Conservation (phyloP, 2,329 filamentous ascomycete species). For the Colletotrichum sp. region DNA sequence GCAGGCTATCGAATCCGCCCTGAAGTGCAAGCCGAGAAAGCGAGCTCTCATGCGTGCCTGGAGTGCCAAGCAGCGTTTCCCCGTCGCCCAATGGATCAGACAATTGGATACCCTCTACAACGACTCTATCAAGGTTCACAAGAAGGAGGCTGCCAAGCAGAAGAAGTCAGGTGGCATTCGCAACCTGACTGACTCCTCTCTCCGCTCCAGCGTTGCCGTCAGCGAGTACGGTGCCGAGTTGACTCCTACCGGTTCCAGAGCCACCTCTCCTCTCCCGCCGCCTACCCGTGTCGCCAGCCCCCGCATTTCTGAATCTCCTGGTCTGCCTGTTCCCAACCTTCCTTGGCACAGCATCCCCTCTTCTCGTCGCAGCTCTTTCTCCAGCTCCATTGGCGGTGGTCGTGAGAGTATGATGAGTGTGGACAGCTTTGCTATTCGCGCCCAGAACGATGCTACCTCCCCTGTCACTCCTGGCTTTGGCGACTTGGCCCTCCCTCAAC, state of each 20-base stretch:
- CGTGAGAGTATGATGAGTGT: constrained; percentile 24
- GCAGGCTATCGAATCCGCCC: constrained; percentile 64
- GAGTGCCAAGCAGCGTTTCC: constrained; percentile 70
- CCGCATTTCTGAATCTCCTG: constrained; percentile 10
- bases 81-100: constrained; percentile 70
- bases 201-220: constrained; percentile 12
- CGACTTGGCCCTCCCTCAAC: constrained; percentile 11
- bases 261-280: constrained; percentile 11
- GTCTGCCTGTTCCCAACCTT: constrained; percentile 12
- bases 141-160: constrained; percentile 31
- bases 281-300: constrained; percentile 15
- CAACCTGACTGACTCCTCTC: constrained; percentile 15
- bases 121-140: constrained; percentile 60
- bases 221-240: constrained; percentile 12
- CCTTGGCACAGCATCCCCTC: constrained; percentile 15
- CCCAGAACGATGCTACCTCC: constrained; percentile 10
- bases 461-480: constrained; percentile 10
- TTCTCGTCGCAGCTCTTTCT: constrained; percentile 19
- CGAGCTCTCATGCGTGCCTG: constrained; percentile 68
- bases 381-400: constrained; percentile 11
- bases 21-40: constrained; percentile 60
- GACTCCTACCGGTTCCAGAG: constrained; percentile 6
- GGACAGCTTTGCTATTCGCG: constrained; percentile 31
- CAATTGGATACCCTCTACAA: constrained; percentile 67
- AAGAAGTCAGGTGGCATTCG: constrained; percentile 17